A percentile compares a stretch with the other conserved stretches of the same genome.
phyloP scores from a whole-genome alignment of 805 yeast genomes.

The Kockiozyma suomiensis region DNA sequence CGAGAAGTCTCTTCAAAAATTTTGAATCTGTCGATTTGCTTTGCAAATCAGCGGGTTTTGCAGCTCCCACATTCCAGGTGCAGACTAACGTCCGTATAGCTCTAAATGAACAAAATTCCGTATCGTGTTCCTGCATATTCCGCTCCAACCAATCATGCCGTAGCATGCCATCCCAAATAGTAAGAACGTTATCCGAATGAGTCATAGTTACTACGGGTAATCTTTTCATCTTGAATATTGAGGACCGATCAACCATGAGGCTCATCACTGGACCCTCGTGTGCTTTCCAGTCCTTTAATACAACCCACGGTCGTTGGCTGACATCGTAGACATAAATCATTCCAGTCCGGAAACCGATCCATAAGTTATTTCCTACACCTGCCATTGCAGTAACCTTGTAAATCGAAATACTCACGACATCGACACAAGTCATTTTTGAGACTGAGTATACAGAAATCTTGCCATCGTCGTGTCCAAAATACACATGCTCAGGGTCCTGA shows the following conservation, averaged over 20 bases:
- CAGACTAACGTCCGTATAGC: conserved; percentile 40
- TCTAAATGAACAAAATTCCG: conserved; percentile 38
- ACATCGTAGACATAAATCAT: conserved; percentile 43
- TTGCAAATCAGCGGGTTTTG: conserved; percentile 41
- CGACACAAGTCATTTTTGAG: conserved; percentile 36
- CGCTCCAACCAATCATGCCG: conserved; percentile 41
- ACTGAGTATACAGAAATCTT: conserved; percentile 41
- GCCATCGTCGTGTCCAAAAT: conserved; percentile 49
- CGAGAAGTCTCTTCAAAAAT: conserved; percentile 35
- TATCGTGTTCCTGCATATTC: conserved; percentile 38
- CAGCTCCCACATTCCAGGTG: conserved; percentile 50
- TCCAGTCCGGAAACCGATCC: conserved; percentile 47
- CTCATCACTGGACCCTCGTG: conserved; percentile 39
- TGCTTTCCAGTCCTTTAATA: conserved; percentile 45
- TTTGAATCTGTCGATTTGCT: conserved; percentile 25
- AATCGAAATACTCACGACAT: conserved; percentile 41
- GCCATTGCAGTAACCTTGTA: conserved; percentile 37
- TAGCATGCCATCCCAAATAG: conserved; percentile 44
- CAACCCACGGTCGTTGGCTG: conserved; percentile 40
- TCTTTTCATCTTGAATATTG: conserved; percentile 30
- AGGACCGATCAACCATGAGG: conserved; percentile 28
- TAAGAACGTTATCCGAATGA: conserved; percentile 36
- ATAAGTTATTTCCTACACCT: conserved; percentile 40
- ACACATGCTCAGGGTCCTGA: conserved; percentile 38
- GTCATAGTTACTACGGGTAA: conserved; percentile 38